Evolutionary conservation across 495 filamentous ascomycete genomes (phyloP).

Genomic region (Saxophila tyrrhenica): DNA sequence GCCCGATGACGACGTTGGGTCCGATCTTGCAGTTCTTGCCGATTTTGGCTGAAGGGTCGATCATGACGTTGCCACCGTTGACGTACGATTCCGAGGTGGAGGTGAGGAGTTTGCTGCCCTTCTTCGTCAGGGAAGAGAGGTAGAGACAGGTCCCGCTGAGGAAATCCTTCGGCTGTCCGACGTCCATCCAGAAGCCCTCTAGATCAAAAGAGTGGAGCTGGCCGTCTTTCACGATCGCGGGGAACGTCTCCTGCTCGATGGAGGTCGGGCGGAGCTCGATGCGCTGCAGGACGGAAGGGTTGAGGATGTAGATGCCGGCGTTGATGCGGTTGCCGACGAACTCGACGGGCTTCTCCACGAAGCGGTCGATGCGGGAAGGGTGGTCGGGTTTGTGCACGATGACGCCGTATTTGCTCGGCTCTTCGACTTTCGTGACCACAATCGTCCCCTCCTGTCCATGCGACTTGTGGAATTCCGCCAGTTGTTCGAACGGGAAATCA

Average conservation of each 20-base stretch:
- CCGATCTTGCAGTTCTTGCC: constrained; percentile 98
- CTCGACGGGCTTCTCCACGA: constrained; percentile 98
- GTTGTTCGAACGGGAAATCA: constrained; percentile 88
- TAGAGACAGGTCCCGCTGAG: constrained; percentile 93
- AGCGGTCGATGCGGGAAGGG: constrained; percentile 87
- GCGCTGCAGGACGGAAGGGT: constrained; percentile 76
- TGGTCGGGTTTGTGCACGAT: constrained; percentile 95
- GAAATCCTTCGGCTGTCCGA: constrained; percentile 99
- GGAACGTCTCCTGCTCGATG: constrained; percentile 99
- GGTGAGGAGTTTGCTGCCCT: constrained; percentile 74
- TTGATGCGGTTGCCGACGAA: constrained; percentile 99
- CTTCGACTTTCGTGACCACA: constrained; percentile 97
- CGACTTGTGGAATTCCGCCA: constrained; percentile 76
- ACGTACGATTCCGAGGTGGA: constrained; percentile 68
- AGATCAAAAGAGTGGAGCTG: constrained; percentile 96
- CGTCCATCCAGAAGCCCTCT: constrained; percentile 99
- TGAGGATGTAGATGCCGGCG: constrained; percentile 97
- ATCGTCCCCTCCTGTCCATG: constrained; percentile 98
- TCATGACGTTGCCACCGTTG: constrained; percentile 90
- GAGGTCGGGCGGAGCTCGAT: constrained; percentile 96
- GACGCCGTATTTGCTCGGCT: constrained; percentile 98
- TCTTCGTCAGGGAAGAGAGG: constrained; percentile 86
- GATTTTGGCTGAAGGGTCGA: constrained; percentile 91
- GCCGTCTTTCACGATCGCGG: constrained; percentile 79
- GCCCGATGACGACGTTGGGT: constrained; percentile 93